These are phyloP conservation scores for Annulohypoxylon moriforme DNA, from an alignment of 495 filamentous ascomycete genomes.

Conservation along the genomic window DNA sequence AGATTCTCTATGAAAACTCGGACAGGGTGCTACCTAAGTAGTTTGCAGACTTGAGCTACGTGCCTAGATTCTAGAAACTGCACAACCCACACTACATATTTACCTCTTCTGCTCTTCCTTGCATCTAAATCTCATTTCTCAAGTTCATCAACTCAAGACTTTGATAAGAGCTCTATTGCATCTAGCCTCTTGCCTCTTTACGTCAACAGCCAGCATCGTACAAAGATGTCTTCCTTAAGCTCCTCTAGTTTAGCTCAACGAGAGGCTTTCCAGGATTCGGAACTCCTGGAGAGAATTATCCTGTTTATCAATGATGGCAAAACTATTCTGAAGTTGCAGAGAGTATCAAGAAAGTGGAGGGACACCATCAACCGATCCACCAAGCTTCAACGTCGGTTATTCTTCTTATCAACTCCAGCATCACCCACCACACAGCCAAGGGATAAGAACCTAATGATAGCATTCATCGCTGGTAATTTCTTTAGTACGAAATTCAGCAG, in stretches of 20 bases:
- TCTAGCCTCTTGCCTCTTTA: neutral
- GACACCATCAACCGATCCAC: neutral
- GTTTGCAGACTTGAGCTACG: too few species aligned
- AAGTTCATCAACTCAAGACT: too few species aligned
- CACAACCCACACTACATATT: too few species aligned
- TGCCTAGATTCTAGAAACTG: too few species aligned
- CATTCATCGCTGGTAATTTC: neutral
- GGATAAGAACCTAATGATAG: neutral
- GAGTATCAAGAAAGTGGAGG: constrained; percentile 21
- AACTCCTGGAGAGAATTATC: constrained; percentile 6
- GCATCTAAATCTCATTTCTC: too few species aligned
- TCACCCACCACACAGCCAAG: neutral
- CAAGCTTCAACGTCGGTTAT: neutral
- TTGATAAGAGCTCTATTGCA: too few species aligned
- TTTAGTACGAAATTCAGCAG: neutral
- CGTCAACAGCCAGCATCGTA: neutral
- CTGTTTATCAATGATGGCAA: neutral
- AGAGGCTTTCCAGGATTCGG: neutral
- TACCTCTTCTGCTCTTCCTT: too few species aligned
- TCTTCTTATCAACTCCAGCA: neutral
- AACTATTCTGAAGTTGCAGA: neutral
- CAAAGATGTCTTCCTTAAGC: neutral
- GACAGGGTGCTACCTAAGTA: too few species aligned
- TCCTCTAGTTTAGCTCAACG: neutral
- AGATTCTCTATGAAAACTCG: too few species aligned